These are phyloP conservation scores for Anisodus acutangulus DNA, from an alignment of 257 asterid species.

Conservation along the genomic window DNA sequence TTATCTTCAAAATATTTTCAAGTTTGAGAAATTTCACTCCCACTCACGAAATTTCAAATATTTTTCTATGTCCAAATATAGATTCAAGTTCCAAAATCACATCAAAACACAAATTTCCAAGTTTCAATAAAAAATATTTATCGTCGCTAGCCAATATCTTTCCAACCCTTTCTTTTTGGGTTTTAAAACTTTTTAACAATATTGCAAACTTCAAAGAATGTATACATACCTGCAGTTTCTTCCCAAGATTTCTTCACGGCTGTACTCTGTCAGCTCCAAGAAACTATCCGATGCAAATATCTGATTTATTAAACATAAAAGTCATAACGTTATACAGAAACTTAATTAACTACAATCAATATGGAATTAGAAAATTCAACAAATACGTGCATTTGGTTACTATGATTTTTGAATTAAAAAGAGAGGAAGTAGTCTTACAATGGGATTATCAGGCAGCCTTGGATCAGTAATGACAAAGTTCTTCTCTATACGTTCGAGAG, in stretches of 20 bases:
- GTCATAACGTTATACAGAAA: not conserved
- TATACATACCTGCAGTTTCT: constrained; percentile 84
- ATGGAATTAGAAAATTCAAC: not conserved
- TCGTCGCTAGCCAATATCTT: too few relatives aligned
- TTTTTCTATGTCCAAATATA: too few relatives aligned
- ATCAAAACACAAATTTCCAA: too few relatives aligned
- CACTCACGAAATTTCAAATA: too few relatives aligned
- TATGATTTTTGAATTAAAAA: not conserved
- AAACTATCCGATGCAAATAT: constrained; percentile 99
- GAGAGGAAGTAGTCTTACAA: constrained; percentile 54
- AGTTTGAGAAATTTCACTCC: too few relatives aligned
- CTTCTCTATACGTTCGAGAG: constrained; percentile 98
- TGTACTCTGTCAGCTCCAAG: constrained; percentile 97
- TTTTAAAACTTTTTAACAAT: not conserved
- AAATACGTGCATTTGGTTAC: too few relatives aligned
- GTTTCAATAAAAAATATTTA: too few relatives aligned
- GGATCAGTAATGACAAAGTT: constrained; percentile 98
- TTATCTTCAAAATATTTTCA: too few relatives aligned
- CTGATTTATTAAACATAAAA: constrained; percentile 40
- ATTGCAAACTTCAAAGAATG: not conserved
- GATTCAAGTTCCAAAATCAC: too few relatives aligned
- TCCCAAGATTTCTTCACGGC: constrained; percentile 95
- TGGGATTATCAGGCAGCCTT: constrained; percentile 95
- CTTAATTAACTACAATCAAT: too few relatives aligned
- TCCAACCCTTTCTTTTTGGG: not conserved